phyloP scores from a whole-genome alignment of 108 stramenopile genomes.

The Nitzschia sp. region DNA sequence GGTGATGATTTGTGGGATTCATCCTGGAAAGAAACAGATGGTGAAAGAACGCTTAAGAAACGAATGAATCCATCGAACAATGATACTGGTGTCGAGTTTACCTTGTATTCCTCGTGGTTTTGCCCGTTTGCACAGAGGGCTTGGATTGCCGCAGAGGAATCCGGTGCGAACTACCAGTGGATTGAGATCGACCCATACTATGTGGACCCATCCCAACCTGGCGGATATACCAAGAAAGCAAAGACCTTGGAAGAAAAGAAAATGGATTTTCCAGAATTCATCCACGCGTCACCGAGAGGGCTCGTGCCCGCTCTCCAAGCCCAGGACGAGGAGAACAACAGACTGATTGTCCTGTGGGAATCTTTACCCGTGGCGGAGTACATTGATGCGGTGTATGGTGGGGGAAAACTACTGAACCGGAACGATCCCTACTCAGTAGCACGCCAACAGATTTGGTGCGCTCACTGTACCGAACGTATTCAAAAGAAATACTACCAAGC shows the following conservation, averaged over 20 bases:
- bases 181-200: slow-evolving; percentile 19
- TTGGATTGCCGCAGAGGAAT: slow-evolving; percentile 43
- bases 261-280: slow-evolving; percentile 2
- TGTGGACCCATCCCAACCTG: slow-evolving; percentile 18
- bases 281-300: slow-evolving; percentile 18
- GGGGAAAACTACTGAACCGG: not conserved
- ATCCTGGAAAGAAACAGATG: slow-evolving; percentile 8
- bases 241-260: not conserved
- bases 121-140: slow-evolving; percentile 51
- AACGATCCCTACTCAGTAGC: slow-evolving; percentile 3
- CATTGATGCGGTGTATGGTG: slow-evolving; percentile 6
- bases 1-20: slow-evolving; percentile 11
- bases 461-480: slow-evolving; percentile 7
- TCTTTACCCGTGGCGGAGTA: slow-evolving; percentile 16
- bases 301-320: slow-evolving; percentile 12
- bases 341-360: slow-evolving; percentile 1
- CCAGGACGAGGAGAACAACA: not conserved
- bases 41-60: slow-evolving; percentile 1
- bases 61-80: not conserved
- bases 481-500: slow-evolving; percentile 12
- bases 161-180: slow-evolving; percentile 17
- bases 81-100: not conserved
- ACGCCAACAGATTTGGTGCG: slow-evolving; percentile 4
- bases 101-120: slow-evolving; percentile 25
- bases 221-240: slow-evolving; percentile 27